Percentiles rank a stretch among this genome's conserved stretches.
These are phyloP conservation scores for Leccinum rimulosum DNA, from an alignment of 768 basidiomycete genomes.

Conservation along the genomic window DNA sequence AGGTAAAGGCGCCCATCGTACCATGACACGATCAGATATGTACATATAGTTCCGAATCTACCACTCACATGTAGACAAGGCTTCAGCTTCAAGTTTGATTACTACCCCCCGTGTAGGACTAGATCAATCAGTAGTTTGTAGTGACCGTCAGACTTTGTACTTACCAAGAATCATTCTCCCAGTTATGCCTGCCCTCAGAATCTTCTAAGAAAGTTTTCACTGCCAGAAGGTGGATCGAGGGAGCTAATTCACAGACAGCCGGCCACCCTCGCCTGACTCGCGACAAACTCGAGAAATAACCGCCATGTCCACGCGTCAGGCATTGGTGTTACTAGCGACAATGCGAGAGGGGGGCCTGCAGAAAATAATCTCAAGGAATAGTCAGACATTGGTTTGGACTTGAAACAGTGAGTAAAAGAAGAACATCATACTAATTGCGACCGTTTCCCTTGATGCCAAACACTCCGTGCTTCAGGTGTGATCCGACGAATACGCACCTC, in stretches of 20 bases:
- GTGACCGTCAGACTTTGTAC: no score
- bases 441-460: neutral
- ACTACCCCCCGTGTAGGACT: neutral
- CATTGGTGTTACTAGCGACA: constrained; percentile 39
- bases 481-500: constrained; percentile 31
- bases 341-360: constrained; percentile 38
- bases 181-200: neutral
- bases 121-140: neutral
- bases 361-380: constrained; percentile 18
- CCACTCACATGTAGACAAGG: neutral
- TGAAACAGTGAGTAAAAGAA: constrained; percentile 26
- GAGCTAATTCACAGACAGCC: neutral
- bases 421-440: neutral
- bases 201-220: neutral
- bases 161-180: neutral
- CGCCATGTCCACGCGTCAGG: constrained; percentile 46
- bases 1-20: neutral
- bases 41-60: neutral
- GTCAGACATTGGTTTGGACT: constrained; percentile 37
- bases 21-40: neutral
- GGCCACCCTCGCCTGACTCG: constrained; percentile 34
- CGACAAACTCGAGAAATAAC: constrained; percentile 33
- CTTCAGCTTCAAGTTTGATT: neutral
- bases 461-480: constrained; percentile 20
- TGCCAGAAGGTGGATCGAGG: neutral